Base-by-base conservation (phyloP, 2,329 filamentous ascomycete genomes). In the Elsinoe arachidis region DNA sequence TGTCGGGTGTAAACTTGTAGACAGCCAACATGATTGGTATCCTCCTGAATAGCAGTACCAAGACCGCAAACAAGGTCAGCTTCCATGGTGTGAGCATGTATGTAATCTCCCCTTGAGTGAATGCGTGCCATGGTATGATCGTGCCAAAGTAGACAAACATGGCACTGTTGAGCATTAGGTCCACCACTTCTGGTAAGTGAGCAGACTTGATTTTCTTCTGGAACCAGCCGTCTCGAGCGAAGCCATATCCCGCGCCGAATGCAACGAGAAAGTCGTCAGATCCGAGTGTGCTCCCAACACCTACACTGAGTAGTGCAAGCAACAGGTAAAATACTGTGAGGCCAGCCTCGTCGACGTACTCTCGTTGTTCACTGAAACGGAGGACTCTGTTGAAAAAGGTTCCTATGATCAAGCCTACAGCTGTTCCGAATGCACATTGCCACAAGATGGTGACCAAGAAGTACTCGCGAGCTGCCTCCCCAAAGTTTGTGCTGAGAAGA, bases 71-170 rank as follows among this genome's bases (percentile, higher is more conserved):
- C 0, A 67, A 70, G n/a, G 78, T 19, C 0, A 82, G 69, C 9
- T 73, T 70, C 44, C 71, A 69, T 0, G 70, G 62, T 0, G 71
- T 72, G 11, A 75, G 63, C 14, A 63, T 61, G 0, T 75, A 74
- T 1, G 74, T 78, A 12, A 77, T 66, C 0, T 66, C 60, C 39
- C 55, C 55, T 2, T 70, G 68, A 0, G 64, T 57, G 63, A 79
- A 82, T 1, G 70, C 63, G 0, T 69, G 47, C 74, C 78, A 82
- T 0, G 78, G 79, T 2, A 81, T 76, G 61, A 79, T 76, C 1
- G 78, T 71, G 17, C 80, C 79, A 33, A 81, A 78, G 65, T 80
- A 81, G 51, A 81, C 72, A 60, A 82, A 82, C 70, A 81, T 75
- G 15, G 74, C 73, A 7, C 73, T 76, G 63, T 81, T 82, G 59